phyloP scores from a whole-genome alignment of 2,329 filamentous ascomycete species.

The Aspergillus sp. region DNA sequence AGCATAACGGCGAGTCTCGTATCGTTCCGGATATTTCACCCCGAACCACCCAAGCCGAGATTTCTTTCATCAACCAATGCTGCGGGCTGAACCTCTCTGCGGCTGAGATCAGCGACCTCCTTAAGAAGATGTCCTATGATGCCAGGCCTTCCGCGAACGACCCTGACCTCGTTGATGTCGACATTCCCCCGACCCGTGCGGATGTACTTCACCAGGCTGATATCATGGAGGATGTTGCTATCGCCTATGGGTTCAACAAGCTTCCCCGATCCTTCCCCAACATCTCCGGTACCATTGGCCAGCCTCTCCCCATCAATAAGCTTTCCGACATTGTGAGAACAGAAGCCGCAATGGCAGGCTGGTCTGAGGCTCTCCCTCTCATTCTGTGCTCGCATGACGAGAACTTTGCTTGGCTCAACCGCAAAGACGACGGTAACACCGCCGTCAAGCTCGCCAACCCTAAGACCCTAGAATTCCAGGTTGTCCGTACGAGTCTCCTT shows the following conservation, averaged over 20 bases:
- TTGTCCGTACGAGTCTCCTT: slow-evolving; percentile 78
- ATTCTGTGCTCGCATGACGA: slow-evolving; percentile 97
- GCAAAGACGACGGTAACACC: slow-evolving; percentile 74
- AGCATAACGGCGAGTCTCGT: slow-evolving; percentile 79
- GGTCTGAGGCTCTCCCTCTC: slow-evolving; percentile 91
- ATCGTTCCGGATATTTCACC: slow-evolving; percentile 75
- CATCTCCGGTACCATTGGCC: slow-evolving; percentile 77
- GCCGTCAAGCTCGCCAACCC: slow-evolving; percentile 84
- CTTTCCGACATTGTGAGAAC: slow-evolving; percentile 82
- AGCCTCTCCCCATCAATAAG: slow-evolving; percentile 87
- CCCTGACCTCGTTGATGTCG: slow-evolving; percentile 67
- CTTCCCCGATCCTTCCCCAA: slow-evolving; percentile 81
- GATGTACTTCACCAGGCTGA: slow-evolving; percentile 96
- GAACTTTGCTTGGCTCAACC: slow-evolving; percentile 94
- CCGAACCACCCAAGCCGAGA: slow-evolving; percentile 69
- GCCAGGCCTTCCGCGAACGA: slow-evolving; percentile 67
- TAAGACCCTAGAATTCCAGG: slow-evolving; percentile 88
- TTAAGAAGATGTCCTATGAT: slow-evolving; percentile 84
- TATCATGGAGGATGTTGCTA: slow-evolving; percentile 96
- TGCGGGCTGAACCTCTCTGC: slow-evolving; percentile 73
- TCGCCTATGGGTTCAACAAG: slow-evolving; percentile 96
- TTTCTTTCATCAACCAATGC: slow-evolving; percentile 90
- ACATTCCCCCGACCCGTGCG: slow-evolving; percentile 80
- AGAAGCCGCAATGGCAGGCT: slow-evolving; percentile 88
- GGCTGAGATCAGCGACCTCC: slow-evolving; percentile 67